These are phyloP conservation scores for Eucalyptus virginea DNA, from an alignment of 345 rosid genomes.

Conservation along the genomic window DNA sequence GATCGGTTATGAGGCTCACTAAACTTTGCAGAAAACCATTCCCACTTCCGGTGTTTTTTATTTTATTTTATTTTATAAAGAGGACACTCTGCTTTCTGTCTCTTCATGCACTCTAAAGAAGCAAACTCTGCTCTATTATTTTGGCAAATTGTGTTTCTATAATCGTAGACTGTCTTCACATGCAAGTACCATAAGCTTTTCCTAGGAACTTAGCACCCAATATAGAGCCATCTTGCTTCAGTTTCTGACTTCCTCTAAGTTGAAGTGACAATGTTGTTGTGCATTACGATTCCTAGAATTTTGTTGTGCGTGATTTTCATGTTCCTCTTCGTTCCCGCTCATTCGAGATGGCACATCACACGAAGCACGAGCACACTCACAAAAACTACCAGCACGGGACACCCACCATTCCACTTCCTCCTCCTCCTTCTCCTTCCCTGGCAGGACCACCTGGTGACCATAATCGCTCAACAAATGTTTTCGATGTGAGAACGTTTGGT, in stretches of 20 bases:
- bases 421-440: background rate
- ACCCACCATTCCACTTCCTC: background rate
- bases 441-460: background rate
- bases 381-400: background rate
- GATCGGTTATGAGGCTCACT: background rate
- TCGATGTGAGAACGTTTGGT: constrained; percentile 53
- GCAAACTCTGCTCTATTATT: background rate
- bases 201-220: background rate
- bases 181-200: background rate
- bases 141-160: background rate
- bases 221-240: background rate
- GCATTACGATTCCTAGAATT: background rate
- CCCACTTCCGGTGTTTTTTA: background rate
- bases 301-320: background rate
- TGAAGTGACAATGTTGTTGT: background rate
- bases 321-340: background rate
- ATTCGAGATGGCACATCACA: background rate
- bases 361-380: background rate
- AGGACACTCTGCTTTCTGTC: background rate
- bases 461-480: constrained; percentile 3
- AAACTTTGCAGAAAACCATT: background rate
- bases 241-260: background rate
- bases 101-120: background rate
- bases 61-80: too few relatives aligned
- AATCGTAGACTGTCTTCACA: background rate